Percentiles rank a stretch among this genome's conserved stretches.
Conservation (phyloP, 148 eudicot species). For the Amaranthus hypochondriacus region DNA sequence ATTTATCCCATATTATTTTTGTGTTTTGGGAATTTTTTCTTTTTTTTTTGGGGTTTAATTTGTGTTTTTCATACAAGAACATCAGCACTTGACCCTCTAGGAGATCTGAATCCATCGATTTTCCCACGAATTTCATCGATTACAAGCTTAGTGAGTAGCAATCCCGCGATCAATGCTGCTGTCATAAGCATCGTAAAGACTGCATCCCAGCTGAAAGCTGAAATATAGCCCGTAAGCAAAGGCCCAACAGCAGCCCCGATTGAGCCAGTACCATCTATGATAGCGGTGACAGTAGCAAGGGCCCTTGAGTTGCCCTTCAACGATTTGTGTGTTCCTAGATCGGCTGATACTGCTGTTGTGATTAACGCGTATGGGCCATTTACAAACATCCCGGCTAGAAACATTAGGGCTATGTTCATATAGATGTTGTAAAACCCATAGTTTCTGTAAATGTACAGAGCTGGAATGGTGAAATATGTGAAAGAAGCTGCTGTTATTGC, state of each 20-base stretch:
- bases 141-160: constrained; percentile 76
- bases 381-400: constrained; percentile 73
- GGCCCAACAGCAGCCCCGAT: constrained; percentile 97
- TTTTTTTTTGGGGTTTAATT: no score
- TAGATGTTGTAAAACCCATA: constrained; percentile 62
- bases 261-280: constrained; percentile 95
- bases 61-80: constrained; percentile 37
- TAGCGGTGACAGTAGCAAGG: constrained; percentile 90
- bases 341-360: constrained; percentile 93
- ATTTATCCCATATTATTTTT: background rate
- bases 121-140: constrained; percentile 60
- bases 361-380: constrained; percentile 94
- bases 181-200: constrained; percentile 92
- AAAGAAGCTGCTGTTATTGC: constrained; percentile 94
- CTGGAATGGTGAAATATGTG: constrained; percentile 80
- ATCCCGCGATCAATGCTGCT: constrained; percentile 71
- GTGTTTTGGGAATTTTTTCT: background rate
- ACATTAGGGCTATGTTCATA: constrained; percentile 54
- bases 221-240: constrained; percentile 74
- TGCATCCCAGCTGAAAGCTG: constrained; percentile 67
- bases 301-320: constrained; percentile 72
- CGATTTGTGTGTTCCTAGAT: constrained; percentile 84
- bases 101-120: constrained; percentile 40
- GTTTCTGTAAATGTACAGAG: constrained; percentile 65
- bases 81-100: constrained; percentile 23